Conservation (phyloP, 441 rosid species). For the Manihot esculenta region DNA sequence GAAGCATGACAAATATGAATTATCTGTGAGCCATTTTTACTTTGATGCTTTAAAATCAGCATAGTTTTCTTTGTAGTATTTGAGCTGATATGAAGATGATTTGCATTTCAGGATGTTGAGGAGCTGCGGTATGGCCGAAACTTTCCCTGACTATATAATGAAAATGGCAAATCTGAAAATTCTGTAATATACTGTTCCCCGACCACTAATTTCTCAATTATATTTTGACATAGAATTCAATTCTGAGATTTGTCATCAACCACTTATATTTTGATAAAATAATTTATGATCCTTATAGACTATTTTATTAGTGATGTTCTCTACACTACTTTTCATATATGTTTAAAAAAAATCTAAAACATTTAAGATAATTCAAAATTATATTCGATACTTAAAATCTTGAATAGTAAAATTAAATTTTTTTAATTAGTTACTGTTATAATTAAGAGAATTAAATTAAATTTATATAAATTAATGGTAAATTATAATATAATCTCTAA, state of each 20-base stretch:
- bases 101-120: constrained; percentile 32
- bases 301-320: too few species aligned
- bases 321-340: too few species aligned
- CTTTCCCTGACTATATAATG: constrained; percentile 27
- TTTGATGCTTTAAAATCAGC: neutral
- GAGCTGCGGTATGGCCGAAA: constrained; percentile 41
- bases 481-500: too few species aligned
- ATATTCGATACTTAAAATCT: too few species aligned
- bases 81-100: neutral
- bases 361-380: too few species aligned
- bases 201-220: neutral
- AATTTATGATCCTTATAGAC: too few species aligned
- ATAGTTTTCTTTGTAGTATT: neutral
- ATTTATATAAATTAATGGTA: too few species aligned
- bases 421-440: too few species aligned
- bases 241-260: neutral
- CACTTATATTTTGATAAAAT: too few species aligned
- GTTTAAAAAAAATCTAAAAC: too few species aligned
- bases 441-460: too few species aligned
- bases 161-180: constrained; percentile 8
- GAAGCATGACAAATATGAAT: constrained; percentile 12
- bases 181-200: constrained; percentile 21
- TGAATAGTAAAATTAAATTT: too few species aligned
- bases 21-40: constrained; percentile 26
- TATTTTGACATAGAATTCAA: neutral